phyloP scores from a whole-genome alignment of 1,139 yeast genomes.

The Protomyces arabidopsidicola region DNA sequence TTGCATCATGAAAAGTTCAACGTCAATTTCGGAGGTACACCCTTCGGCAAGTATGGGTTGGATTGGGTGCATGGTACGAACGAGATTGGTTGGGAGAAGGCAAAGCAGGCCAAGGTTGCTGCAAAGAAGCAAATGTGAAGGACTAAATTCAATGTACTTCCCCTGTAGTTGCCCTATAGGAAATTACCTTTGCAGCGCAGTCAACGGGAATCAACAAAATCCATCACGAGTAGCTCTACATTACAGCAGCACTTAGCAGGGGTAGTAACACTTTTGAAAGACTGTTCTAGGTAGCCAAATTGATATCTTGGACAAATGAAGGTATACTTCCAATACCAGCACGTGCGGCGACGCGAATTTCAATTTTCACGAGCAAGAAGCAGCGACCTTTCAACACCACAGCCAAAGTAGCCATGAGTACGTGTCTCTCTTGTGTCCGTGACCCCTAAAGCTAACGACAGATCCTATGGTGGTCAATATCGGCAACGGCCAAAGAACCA shows the following conservation, averaged over 20 bases:
- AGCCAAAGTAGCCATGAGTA: background rate
- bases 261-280: background rate
- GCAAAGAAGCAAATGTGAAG: too few relatives aligned
- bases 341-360: background rate
- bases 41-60: background rate
- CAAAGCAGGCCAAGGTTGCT: background rate
- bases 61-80: background rate
- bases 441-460: background rate
- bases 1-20: background rate
- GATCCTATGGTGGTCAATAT: constrained; percentile 18
- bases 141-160: too few relatives aligned
- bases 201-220: too few relatives aligned
- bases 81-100: background rate
- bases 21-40: background rate
- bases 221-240: too few relatives aligned
- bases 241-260: background rate
- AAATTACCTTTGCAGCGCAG: too few relatives aligned
- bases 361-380: background rate
- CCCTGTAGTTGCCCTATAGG: too few relatives aligned
- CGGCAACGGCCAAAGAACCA: constrained; percentile 67
- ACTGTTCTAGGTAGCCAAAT: background rate
- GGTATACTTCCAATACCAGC: too few relatives aligned
- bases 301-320: background rate
- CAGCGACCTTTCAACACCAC: background rate
- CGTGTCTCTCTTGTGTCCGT: background rate